A percentile compares a stretch with the other conserved stretches of the same genome.
Evolutionary conservation across 176 grass and related monocot genomes (phyloP).

Genomic region (Neostapfia colusana): DNA sequence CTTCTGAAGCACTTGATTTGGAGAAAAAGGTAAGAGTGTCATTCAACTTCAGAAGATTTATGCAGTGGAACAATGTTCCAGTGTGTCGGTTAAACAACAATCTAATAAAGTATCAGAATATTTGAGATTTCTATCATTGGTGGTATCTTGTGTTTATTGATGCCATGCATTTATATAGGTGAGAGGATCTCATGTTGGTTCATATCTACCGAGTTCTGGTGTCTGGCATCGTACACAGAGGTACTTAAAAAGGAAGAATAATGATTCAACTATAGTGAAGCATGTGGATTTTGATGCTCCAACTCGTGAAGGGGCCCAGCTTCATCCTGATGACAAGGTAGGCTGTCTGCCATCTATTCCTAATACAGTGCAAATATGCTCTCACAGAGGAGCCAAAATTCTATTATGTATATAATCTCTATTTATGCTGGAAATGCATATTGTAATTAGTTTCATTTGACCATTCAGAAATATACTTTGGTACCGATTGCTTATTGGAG

Average conservation of each 20-base stretch:
- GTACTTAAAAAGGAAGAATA: constrained; percentile 66
- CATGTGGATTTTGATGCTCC: constrained; percentile 99
- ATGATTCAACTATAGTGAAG: constrained; percentile 70
- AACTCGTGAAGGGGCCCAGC: constrained; percentile 82
- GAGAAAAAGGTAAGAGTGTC: constrained; percentile 62
- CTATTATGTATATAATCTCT: background rate
- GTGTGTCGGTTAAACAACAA: background rate
- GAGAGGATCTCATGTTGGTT: constrained; percentile 97
- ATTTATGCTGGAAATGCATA: constrained; percentile 23
- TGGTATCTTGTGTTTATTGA: constrained; percentile 28
- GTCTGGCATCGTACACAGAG: constrained; percentile 96
- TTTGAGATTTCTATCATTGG: constrained; percentile 28
- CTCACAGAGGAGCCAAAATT: constrained; percentile 1
- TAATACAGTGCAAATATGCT: constrained; percentile 5
- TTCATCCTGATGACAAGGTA: constrained; percentile 90
- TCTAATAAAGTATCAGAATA: background rate
- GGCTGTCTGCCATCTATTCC: constrained; percentile 11
- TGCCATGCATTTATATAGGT: constrained; percentile 61
- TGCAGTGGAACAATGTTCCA: background rate
- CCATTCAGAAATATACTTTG: background rate
- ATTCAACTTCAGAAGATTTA: constrained; percentile 12
- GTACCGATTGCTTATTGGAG: background rate
- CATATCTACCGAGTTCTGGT: constrained; percentile 93
- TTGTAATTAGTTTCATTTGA: constrained; percentile 9
- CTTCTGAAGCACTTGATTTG: constrained; percentile 94